phyloP scores from a whole-genome alignment of 2,329 filamentous ascomycete species.

The Aspergillus brasiliensis region DNA sequence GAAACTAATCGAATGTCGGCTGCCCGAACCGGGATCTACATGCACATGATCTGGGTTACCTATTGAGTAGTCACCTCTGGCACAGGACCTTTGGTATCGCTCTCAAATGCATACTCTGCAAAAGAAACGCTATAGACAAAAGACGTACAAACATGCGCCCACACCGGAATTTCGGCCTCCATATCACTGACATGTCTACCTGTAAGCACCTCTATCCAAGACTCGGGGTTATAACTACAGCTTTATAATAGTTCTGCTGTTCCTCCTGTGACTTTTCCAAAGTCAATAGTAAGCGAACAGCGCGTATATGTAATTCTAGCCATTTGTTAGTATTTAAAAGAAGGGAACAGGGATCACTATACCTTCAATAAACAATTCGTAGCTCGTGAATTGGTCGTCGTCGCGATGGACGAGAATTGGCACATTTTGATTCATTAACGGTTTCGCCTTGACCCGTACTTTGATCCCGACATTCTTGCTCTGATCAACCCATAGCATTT shows the following conservation, averaged over 20 bases:
- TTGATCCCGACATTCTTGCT: conserved; percentile 67
- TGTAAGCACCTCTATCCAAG: not conserved
- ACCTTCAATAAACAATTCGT: conserved; percentile 74
- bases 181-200: not conserved
- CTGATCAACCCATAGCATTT: conserved; percentile 69
- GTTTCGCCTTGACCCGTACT: conserved; percentile 63
- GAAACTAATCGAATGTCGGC: not conserved
- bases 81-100: not conserved
- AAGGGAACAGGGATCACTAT: conserved; percentile 27
- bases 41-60: not conserved
- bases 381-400: conserved; percentile 69
- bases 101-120: not conserved
- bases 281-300: conserved; percentile 63
- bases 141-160: not conserved
- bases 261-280: conserved; percentile 67
- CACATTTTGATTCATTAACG: conserved; percentile 43
- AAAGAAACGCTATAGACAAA: not conserved
- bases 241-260: conserved; percentile 62
- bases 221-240: conserved; percentile 49
- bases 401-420: conserved; percentile 60
- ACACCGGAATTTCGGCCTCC: not conserved
- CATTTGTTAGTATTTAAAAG: not conserved
- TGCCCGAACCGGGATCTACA: not conserved
- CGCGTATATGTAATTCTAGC: conserved; percentile 67
- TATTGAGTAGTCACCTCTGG: not conserved